Evolutionary conservation across 768 basidiomycete genomes (phyloP), one percentile per base, ranked within the genome.

Genomic region (Tubosaeta sp.): DNA sequence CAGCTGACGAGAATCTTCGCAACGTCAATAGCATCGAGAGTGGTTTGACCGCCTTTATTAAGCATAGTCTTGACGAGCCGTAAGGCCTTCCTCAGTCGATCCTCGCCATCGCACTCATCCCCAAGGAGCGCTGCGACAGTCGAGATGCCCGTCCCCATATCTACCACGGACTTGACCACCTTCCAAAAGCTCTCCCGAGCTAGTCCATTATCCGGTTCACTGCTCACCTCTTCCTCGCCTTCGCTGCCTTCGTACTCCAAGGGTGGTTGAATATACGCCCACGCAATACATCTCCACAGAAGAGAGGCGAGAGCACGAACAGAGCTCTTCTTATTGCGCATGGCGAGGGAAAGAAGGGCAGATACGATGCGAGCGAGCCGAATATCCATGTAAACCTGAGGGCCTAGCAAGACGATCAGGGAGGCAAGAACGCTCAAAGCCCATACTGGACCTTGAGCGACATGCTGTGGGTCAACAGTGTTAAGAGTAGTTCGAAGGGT

Each of bases 381-480:
- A 31, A 61, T 49, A 50, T 80, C 73, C 34, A 73, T 71, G 53
- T 69, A 80, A 22, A 86, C 68, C 4, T 71, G 70, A 3, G 84
- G 76, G 1, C 85, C 80, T 3, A 88, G 73, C n/a, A 91, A 71
- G 35, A 85, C 81, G 43, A 88, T 74, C 47, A 91, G 69, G 54
- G 76, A 75, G 0, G 84, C 81, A 2, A 90, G 70, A 31, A 89
- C 84, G 53, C 78, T 79, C 48, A 88, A 72, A 5, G 79, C 84
- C 90, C 90, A 91, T 1, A 86, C 82, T 9, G 90, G 88, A 1
- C 88, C 87, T 60, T 89, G 84, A 1, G 87, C 85, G 8, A 78
- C 78, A 54, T 84, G 78, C 6, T 68, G 65, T 2, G 83, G 83
- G 6, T 86, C 83, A 4, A 71, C 65, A 1, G 77, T 73, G 14